These are phyloP conservation scores for Peniophora sp. DNA, from an alignment of 1,284 basidiomycete species.

Conservation along the genomic window DNA sequence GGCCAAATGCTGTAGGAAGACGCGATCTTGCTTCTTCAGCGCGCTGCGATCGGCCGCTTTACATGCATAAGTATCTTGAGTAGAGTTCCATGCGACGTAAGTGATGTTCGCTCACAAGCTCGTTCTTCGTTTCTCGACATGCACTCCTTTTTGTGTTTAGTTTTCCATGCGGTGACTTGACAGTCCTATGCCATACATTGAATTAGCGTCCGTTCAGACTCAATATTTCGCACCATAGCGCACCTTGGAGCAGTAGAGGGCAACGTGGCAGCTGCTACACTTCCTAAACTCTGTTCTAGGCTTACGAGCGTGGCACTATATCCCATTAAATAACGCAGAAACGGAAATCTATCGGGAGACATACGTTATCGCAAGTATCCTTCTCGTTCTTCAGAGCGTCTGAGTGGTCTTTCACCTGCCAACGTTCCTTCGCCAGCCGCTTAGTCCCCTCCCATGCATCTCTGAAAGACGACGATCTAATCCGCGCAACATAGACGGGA, in stretches of 20 bases:
- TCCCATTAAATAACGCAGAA: not conserved
- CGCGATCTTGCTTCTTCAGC: conserved; percentile 23
- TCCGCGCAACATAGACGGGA: conserved; percentile 11
- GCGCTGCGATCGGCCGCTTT: conserved; percentile 25
- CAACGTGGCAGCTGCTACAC: conserved; percentile 25
- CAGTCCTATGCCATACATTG: conserved; percentile 15
- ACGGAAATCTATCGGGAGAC: conserved; percentile 9
- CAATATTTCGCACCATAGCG: too few relatives aligned
- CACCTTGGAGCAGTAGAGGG: conserved; percentile 28
- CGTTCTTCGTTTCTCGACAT: conserved; percentile 29
- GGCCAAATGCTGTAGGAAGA: conserved; percentile 27
- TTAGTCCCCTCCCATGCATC: conserved; percentile 21
- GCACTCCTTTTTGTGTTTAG: conserved; percentile 29
- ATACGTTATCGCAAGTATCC: conserved; percentile 26
- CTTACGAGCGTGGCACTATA: conserved; percentile 28
- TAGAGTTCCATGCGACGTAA: not conserved
- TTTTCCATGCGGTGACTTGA: conserved; percentile 27
- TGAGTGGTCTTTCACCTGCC: conserved; percentile 14
- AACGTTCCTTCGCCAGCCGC: conserved; percentile 19
- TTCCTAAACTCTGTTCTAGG: conserved; percentile 25
- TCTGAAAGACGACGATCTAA: conserved; percentile 13
- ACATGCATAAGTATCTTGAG: not conserved
- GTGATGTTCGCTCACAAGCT: conserved; percentile 17
- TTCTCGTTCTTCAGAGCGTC: conserved; percentile 18
- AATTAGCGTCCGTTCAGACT: too few relatives aligned